Conservation (phyloP, 2,329 filamentous ascomycete genomes). For the Phyllachora maydis region DNA sequence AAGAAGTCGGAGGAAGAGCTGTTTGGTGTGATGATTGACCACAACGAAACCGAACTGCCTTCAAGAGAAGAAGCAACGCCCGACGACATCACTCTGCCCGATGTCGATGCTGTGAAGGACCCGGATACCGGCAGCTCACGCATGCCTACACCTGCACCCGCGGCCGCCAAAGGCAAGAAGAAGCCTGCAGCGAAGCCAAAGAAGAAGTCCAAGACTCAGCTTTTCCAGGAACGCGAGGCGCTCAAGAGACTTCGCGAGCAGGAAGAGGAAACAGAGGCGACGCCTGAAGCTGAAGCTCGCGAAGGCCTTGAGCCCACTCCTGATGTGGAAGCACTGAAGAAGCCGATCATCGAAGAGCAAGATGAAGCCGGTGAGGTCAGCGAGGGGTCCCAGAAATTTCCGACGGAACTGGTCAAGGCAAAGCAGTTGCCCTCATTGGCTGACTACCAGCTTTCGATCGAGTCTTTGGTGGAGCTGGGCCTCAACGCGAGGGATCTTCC, state of each 20-base stretch:
- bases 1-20: constrained; percentile 67
- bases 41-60: constrained; percentile 26
- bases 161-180: constrained; percentile 29
- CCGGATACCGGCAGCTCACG: constrained; percentile 22
- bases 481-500: constrained; percentile 24
- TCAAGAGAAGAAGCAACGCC: constrained; percentile 22
- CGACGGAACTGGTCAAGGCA: constrained; percentile 22
- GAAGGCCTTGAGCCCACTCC: constrained; percentile 15
- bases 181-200: constrained; percentile 40
- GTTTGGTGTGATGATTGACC: constrained; percentile 41
- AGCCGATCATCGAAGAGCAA: constrained; percentile 4
- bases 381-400: constrained; percentile 25
- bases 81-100: constrained; percentile 25
- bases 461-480: constrained; percentile 20
- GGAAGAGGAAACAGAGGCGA: constrained; percentile 12
- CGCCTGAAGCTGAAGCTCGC: too few relatives aligned
- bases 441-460: constrained; percentile 23
- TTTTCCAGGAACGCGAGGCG: constrained; percentile 46
- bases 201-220: constrained; percentile 62
- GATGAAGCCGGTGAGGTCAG: constrained; percentile 19
- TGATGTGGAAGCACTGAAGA: constrained; percentile 10
- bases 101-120: constrained; percentile 23
- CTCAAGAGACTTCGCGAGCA: constrained; percentile 36
- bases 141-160: constrained; percentile 22
- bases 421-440: too few relatives aligned